Conservation (phyloP, 768 basidiomycete genomes). For the Collybiopsis luxurians region DNA sequence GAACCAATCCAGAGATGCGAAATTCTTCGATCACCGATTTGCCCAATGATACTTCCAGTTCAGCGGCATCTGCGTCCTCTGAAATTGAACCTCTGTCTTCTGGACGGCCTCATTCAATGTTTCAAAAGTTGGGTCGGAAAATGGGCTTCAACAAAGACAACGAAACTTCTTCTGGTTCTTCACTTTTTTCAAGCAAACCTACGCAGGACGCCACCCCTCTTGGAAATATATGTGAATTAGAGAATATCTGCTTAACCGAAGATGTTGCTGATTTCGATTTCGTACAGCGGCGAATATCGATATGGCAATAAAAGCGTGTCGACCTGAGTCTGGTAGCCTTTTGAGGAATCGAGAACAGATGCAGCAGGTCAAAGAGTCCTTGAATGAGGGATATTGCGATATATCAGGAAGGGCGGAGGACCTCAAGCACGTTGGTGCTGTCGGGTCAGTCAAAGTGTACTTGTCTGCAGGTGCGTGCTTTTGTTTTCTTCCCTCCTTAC, state of each 20-base stretch:
- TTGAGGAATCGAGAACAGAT: constrained; percentile 66
- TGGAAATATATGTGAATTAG: constrained; percentile 40
- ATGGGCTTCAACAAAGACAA: neutral
- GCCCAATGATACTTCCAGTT: too few relatives aligned
- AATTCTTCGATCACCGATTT: too few relatives aligned
- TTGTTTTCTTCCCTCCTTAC: neutral
- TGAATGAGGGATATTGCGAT: constrained; percentile 85
- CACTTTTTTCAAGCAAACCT: constrained; percentile 3
- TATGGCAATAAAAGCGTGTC: constrained; percentile 71
- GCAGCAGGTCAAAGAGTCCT: constrained; percentile 68
- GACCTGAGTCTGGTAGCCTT: constrained; percentile 59
- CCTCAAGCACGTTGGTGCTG: constrained; percentile 61
- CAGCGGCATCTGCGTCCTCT: too few relatives aligned
- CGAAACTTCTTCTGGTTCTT: neutral
- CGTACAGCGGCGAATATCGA: constrained; percentile 63
- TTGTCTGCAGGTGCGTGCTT: constrained; percentile 52
- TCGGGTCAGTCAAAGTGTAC: constrained; percentile 62
- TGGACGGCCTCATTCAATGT: constrained; percentile 1
- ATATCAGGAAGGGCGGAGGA: constrained; percentile 62
- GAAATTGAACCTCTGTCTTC: neutral
- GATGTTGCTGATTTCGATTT: neutral
- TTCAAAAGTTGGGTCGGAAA: neutral
- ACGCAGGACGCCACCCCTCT: constrained; percentile 31
- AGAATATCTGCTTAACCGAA: neutral
- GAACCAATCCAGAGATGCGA: too few relatives aligned